Percentiles rank a stretch among this genome's conserved stretches.
Conservation (phyloP, 768 basidiomycete genomes). For the Amanita exitialis region DNA sequence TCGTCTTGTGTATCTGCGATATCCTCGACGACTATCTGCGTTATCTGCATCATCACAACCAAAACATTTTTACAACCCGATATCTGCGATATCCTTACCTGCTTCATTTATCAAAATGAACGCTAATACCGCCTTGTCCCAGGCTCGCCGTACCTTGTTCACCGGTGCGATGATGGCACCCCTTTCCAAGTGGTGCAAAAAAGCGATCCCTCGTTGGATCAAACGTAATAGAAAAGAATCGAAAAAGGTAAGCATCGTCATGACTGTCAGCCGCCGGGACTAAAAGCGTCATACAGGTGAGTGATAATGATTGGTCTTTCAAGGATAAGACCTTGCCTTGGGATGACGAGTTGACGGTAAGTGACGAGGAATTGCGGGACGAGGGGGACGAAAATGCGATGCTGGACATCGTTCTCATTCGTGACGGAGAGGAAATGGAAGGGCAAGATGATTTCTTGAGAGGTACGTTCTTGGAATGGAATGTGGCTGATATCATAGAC, state of each 20-base stretch:
- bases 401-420: neutral
- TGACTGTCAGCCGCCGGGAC: neutral
- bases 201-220: neutral
- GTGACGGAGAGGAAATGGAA: too few species aligned
- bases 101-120: neutral
- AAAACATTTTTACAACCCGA: neutral
- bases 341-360: neutral
- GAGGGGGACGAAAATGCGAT: neutral
- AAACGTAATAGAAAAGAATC: neutral
- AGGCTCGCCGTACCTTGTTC: neutral
- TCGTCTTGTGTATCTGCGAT: neutral
- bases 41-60: neutral
- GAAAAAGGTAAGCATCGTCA: neutral
- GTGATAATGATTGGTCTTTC: neutral
- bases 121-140: too few species aligned
- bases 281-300: neutral
- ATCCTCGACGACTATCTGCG: too few species aligned
- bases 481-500: neutral
- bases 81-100: neutral
- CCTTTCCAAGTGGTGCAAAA: neutral
- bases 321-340: neutral
- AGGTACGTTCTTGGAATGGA: neutral
- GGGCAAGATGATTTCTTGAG: too few species aligned
- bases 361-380: too few species aligned
- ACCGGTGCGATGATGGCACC: neutral